A percentile compares a stretch with the other conserved stretches of the same genome.
phyloP scores from a whole-genome alignment of 83 land plant genomes.

The Larix sibirica region DNA sequence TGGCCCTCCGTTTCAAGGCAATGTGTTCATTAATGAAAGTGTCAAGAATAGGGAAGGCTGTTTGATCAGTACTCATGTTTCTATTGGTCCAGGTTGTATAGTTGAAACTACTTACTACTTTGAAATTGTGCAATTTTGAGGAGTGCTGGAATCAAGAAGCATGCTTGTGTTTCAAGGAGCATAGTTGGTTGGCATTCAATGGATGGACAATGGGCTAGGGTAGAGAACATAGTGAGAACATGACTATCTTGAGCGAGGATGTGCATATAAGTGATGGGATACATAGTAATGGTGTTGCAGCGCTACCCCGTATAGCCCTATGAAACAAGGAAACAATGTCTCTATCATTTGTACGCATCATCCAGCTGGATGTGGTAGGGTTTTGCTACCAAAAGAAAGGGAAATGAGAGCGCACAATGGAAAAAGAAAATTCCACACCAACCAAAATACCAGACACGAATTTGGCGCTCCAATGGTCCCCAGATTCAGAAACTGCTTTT shows the following conservation, averaged over 20 bases:
- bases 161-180: slow-evolving; percentile 67
- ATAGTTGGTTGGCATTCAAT: slow-evolving; percentile 75
- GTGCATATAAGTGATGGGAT: slow-evolving; percentile 86
- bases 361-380: no score
- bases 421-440: no score
- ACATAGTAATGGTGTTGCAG: slow-evolving; percentile 83
- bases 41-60: slow-evolving; percentile 88
- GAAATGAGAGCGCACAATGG: no score
- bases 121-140: slow-evolving; percentile 90
- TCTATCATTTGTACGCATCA: no score
- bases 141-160: slow-evolving; percentile 80
- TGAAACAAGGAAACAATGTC: no score
- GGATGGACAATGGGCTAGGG: slow-evolving; percentile 63
- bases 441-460: no score
- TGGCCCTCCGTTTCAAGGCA: slow-evolving; percentile 28
- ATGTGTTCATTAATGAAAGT: slow-evolving; percentile 71
- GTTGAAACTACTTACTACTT: slow-evolving; percentile 80
- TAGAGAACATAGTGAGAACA: slow-evolving; percentile 89
- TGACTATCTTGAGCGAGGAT: slow-evolving; percentile 88
- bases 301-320: slow-evolving; percentile 56
- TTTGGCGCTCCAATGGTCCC: no score
- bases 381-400: no score
- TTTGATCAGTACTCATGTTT: slow-evolving; percentile 92
- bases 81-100: slow-evolving; percentile 83
- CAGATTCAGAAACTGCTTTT: no score